These are phyloP conservation scores for Pulveroboletus frians DNA, from an alignment of 768 basidiomycete species.

Conservation along the genomic window DNA sequence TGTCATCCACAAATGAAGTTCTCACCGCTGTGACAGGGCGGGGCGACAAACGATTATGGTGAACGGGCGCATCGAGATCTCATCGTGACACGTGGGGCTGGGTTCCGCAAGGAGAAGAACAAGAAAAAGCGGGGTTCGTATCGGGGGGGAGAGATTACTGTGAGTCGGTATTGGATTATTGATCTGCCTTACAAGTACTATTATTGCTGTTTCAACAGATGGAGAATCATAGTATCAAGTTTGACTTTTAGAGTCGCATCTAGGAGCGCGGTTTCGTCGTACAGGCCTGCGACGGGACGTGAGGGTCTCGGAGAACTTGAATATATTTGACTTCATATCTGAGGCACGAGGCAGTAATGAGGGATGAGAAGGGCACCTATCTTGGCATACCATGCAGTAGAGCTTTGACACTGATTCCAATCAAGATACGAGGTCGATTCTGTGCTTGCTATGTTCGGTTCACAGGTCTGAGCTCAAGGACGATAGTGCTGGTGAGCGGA, in stretches of 20 bases:
- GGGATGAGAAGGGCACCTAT: background rate
- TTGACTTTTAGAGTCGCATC: slow-evolving; percentile 39
- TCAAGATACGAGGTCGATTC: background rate
- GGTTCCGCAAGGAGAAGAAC: slow-evolving; percentile 98
- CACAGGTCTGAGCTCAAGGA: background rate
- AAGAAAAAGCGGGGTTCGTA: slow-evolving; percentile 98
- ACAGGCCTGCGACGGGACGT: background rate
- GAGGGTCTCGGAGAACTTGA: background rate
- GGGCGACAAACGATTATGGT: slow-evolving; percentile 76
- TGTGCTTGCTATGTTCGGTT: background rate
- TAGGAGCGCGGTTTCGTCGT: background rate
- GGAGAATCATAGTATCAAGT: slow-evolving; percentile 85
- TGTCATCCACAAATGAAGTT: background rate
- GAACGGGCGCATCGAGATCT: slow-evolving; percentile 79
- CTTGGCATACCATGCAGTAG: too few species aligned
- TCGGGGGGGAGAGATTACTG: slow-evolving; percentile 92
- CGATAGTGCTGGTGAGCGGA: background rate
- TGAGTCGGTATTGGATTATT: slow-evolving; percentile 33
- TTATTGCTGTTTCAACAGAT: slow-evolving; percentile 40
- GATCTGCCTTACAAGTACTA: background rate
- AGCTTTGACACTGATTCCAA: background rate
- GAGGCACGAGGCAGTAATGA: background rate
- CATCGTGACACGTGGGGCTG: slow-evolving; percentile 88
- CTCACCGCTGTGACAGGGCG: slow-evolving; percentile 42
- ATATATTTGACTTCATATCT: background rate